phyloP scores from a whole-genome alignment of 306 rosid genomes.

The Parietaria judaica region DNA sequence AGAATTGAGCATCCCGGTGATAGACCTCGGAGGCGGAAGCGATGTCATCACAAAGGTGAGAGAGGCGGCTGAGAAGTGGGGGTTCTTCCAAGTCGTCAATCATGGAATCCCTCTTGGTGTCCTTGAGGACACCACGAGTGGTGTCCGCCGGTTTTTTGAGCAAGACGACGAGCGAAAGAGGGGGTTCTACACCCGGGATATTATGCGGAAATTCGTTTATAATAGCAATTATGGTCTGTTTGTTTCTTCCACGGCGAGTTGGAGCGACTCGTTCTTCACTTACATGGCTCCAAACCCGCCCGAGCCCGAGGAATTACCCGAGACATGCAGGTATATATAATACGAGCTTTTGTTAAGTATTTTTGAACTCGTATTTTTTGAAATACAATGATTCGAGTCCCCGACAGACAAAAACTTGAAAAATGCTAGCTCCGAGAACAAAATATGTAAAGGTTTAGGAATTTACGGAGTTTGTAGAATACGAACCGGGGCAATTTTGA shows the following conservation, averaged over 20 bases:
- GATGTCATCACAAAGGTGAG: conserved; percentile 20
- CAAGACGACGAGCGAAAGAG: conserved; percentile 29
- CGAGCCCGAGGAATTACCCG: conserved; percentile 20
- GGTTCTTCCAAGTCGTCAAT: conserved; percentile 35
- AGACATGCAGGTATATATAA: conserved; percentile 19
- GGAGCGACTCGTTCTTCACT: conserved; percentile 21
- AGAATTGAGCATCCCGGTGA: conserved; percentile 19
- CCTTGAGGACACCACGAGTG: conserved; percentile 29
- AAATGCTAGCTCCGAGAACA: too few relatives aligned
- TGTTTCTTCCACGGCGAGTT: background rate
- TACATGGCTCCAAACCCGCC: conserved; percentile 22
- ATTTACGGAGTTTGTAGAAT: too few relatives aligned
- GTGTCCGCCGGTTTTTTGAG: conserved; percentile 29
- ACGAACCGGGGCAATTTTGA: too few relatives aligned
- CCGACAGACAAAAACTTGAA: background rate
- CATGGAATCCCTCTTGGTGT: conserved; percentile 34
- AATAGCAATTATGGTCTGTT: conserved; percentile 29
- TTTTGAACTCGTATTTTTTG: too few relatives aligned
- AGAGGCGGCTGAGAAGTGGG: conserved; percentile 34
- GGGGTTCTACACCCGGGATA: conserved; percentile 22
- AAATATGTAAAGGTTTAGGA: too few relatives aligned
- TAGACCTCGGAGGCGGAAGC: conserved; percentile 27
- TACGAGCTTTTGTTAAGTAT: too few relatives aligned
- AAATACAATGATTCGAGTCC: background rate
- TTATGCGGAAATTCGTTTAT: conserved; percentile 1